Conservation (phyloP, 257 asterid species). For the Nicotiana noctiflora region DNA sequence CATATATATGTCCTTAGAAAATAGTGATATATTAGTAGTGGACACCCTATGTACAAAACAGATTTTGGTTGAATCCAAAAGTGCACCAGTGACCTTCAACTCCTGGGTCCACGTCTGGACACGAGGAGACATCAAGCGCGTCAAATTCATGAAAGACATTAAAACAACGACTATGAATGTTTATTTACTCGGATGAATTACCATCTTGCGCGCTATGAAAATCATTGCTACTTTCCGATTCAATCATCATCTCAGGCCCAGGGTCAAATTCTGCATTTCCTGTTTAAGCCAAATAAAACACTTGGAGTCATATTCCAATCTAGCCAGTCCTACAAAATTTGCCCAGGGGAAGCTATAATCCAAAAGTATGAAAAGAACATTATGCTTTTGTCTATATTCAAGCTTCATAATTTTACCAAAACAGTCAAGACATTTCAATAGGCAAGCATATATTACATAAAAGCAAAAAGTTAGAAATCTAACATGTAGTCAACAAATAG, state of each 20-base stretch:
- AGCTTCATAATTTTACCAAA: neutral
- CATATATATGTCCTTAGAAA: too few relatives aligned
- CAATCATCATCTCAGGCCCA: conserved; percentile 44
- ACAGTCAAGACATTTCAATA: neutral
- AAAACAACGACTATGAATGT: neutral
- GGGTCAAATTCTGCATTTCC: conserved; percentile 66
- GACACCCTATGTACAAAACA: too few relatives aligned
- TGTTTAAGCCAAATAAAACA: conserved; percentile 16
- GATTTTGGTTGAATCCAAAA: too few relatives aligned
- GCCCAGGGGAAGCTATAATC: too few relatives aligned
- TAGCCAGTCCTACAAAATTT: neutral
- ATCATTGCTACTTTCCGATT: conserved; percentile 73
- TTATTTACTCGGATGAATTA: conserved; percentile 16
- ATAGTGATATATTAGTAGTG: too few relatives aligned
- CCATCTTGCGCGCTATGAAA: conserved; percentile 85
- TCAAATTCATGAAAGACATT: neutral
- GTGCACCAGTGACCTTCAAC: too few relatives aligned
- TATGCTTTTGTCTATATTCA: neutral
- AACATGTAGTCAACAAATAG: neutral
- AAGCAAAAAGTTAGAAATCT: neutral
- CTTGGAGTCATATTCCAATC: neutral
- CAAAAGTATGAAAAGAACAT: neutral
- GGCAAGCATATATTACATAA: neutral
- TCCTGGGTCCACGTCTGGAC: too few relatives aligned
- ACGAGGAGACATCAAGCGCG: too few relatives aligned